These are phyloP conservation scores for Xylariaceae sp. DNA, from an alignment of 2,329 filamentous ascomycete species.

Conservation along the genomic window DNA sequence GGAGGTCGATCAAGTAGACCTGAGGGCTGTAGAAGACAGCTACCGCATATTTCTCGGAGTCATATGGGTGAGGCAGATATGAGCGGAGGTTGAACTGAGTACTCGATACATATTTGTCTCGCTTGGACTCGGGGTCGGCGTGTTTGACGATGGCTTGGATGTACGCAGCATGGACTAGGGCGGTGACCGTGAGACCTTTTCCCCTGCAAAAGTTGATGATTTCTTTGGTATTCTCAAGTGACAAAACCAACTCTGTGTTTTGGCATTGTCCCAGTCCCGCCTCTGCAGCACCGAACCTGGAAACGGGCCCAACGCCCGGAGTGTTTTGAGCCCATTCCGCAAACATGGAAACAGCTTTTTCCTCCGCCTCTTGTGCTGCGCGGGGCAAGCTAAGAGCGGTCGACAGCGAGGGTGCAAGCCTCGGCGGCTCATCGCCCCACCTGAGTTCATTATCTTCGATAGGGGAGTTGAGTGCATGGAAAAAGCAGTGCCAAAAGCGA, in stretches of 20 bases:
- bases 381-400: conserved; percentile 11
- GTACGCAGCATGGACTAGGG: conserved; percentile 21
- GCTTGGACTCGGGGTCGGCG: conserved; percentile 20
- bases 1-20: conserved; percentile 14
- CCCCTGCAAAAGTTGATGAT: conserved; percentile 12
- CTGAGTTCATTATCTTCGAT: conserved; percentile 5
- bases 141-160: conserved; percentile 17
- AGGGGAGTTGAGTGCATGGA: conserved; percentile 17
- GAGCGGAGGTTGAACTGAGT: conserved; percentile 27
- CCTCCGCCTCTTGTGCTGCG: conserved; percentile 8
- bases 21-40: conserved; percentile 19
- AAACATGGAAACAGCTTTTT: conserved; percentile 14
- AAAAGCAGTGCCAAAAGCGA: conserved; percentile 23
- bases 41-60: conserved; percentile 17
- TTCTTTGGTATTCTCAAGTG: conserved; percentile 6
- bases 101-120: conserved; percentile 22
- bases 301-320: conserved; percentile 19
- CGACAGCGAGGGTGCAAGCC: conserved; percentile 16
- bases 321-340: conserved; percentile 13
- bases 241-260: conserved; percentile 16
- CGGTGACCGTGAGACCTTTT: conserved; percentile 9
- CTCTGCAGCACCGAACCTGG: conserved; percentile 11
- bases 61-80: conserved; percentile 24
- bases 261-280: conserved; percentile 16
- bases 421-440: conserved; percentile 16